These are phyloP conservation scores for Chamaecyparis obtusa DNA, from an alignment of 75 land plant species.

Conservation along the genomic window DNA sequence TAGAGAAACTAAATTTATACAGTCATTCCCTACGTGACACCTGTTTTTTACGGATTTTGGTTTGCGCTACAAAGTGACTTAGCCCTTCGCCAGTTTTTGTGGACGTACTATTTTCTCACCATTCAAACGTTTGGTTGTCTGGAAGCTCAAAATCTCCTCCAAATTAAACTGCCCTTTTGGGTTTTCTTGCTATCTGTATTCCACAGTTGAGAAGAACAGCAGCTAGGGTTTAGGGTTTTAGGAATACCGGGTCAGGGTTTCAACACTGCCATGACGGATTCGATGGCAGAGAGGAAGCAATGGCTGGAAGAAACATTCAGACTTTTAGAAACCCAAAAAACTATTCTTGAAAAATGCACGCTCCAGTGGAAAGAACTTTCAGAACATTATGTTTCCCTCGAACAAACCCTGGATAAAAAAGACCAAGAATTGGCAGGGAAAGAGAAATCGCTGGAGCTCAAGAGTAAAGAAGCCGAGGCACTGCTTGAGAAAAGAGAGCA, in stretches of 20 bases:
- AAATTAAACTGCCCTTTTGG: no score
- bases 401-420: conserved; percentile 46
- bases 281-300: background rate
- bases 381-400: conserved; percentile 73
- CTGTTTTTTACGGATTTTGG: no score
- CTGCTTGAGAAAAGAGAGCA: conserved; percentile 61
- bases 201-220: background rate
- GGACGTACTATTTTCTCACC: no score
- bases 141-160: no score
- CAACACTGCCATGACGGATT: background rate
- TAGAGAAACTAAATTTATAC: no score
- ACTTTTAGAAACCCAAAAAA: conserved; percentile 58
- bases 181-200: background rate
- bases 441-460: conserved; percentile 44
- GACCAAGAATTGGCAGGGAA: conserved; percentile 51
- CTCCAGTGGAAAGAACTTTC: conserved; percentile 86
- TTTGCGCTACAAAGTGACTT: no score
- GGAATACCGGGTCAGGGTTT: background rate
- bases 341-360: conserved; percentile 68
- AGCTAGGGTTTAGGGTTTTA: conserved; percentile 1
- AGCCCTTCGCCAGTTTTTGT: no score
- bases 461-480: conserved; percentile 39
- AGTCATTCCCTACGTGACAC: no score
- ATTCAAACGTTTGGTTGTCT: no score
- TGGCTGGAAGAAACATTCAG: conserved; percentile 31